Percentiles rank a stretch among this genome's conserved stretches.
phyloP scores from a whole-genome alignment of 176 grass and related monocot genomes.

The Areca catechu region DNA sequence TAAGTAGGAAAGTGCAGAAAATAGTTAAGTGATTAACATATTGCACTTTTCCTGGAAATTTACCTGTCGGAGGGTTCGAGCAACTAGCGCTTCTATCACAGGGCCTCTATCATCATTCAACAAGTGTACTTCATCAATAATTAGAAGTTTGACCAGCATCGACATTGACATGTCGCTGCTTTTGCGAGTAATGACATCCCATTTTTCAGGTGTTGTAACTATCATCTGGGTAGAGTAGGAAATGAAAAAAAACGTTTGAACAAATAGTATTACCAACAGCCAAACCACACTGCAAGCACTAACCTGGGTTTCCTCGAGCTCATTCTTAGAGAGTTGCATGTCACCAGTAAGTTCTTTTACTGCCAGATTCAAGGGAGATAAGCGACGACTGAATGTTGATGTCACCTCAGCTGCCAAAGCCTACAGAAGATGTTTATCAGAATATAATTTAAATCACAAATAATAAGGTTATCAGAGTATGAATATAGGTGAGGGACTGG shows the following conservation, averaged over 20 bases:
- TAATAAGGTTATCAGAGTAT: conserved; percentile 10
- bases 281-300: conserved; percentile 13
- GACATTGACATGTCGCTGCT: conserved; percentile 98
- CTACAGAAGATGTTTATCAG: conserved; percentile 36
- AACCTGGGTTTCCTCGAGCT: conserved; percentile 87
- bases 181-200: conserved; percentile 98
- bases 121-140: conserved; percentile 97
- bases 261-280: not conserved
- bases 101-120: conserved; percentile 97
- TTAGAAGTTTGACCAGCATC: conserved; percentile 92
- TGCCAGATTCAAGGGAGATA: conserved; percentile 67
- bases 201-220: conserved; percentile 97
- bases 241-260: too few relatives aligned
- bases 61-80: conserved; percentile 87
- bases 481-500: conserved; percentile 8
- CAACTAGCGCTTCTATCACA: conserved; percentile 94
- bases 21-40: too few relatives aligned
- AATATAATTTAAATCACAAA: conserved; percentile 6
- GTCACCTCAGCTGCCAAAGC: conserved; percentile 95
- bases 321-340: conserved; percentile 93
- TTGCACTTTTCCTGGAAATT: conserved; percentile 3
- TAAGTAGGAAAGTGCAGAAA: too few relatives aligned
- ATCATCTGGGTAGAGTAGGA: conserved; percentile 55
- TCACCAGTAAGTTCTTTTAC: conserved; percentile 94
- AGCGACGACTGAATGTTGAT: conserved; percentile 63